Conservation (phyloP, 768 basidiomycete species). For the Suillus brevipes region DNA sequence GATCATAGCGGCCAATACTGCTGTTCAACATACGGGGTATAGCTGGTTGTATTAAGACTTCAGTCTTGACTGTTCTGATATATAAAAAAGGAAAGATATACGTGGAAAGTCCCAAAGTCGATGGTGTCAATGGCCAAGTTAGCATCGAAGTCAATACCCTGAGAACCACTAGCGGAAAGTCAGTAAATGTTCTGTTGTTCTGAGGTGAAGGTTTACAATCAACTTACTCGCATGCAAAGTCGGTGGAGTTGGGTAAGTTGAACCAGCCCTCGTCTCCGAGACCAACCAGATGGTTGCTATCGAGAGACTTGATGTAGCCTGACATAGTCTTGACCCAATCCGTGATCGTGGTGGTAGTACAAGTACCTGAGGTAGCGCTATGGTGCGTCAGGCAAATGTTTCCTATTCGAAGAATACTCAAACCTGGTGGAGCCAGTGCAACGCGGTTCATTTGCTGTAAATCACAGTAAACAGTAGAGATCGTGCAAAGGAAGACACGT, state of each 20-base stretch:
- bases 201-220: not conserved
- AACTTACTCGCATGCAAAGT: conserved; percentile 57
- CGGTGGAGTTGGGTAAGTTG: conserved; percentile 48
- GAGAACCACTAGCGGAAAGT: conserved; percentile 41
- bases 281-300: conserved; percentile 60
- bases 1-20: conserved; percentile 33
- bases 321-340: conserved; percentile 56
- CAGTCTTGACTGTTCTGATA: not conserved
- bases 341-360: conserved; percentile 51
- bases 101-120: conserved; percentile 71
- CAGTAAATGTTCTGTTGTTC: not conserved
- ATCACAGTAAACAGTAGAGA: not conserved
- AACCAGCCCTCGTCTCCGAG: conserved; percentile 69
- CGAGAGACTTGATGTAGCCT: conserved; percentile 63
- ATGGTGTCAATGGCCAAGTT: conserved; percentile 58
- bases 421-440: conserved; percentile 19
- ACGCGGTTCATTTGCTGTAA: conserved; percentile 21
- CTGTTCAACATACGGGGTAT: conserved; percentile 21
- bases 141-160: conserved; percentile 62
- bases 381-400: not conserved
- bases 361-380: conserved; percentile 19
- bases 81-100: conserved; percentile 29
- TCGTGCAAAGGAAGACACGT: not conserved
- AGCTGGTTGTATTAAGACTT: conserved; percentile 19
- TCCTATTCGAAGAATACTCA: not conserved